Evolutionary conservation across 1,284 basidiomycete species (phyloP), one percentile per base, ranked within the genome.

Genomic region (Malassezia pachydermatis): DNA sequence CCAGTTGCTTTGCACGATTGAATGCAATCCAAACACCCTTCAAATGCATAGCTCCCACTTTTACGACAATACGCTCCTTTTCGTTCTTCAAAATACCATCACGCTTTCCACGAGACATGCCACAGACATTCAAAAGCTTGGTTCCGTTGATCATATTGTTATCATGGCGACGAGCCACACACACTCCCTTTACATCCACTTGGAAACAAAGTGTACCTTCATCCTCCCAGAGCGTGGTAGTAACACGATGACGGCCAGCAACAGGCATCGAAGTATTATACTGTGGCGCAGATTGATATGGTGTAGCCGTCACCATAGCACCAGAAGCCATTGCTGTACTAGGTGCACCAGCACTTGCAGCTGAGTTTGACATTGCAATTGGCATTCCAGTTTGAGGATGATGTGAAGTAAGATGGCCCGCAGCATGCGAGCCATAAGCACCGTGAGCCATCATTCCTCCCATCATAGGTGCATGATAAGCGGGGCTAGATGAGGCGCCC

Each of bases 71-170:
- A n/a, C 68, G 58, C 47, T 68, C 67, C 60, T 70, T 70, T 41
- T 71, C 67, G 49, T 70, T 70, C 44, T 71, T 71, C 30, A 71
- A 51, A 41, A 71, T 70, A 34, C 67, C 67, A 47, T 71, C 68
- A 22, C 68, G 65, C 57, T 71, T 71, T 19, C 68, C 68, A 30
- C 68, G 67, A 25, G 68, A 67, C 68, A 71, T 68, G 41, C 62
- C 62, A 52, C 65, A 68, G 22, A 69, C 67, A 45, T 71, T 71
- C 43, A 71, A 58, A 5, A 71, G 56, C 58, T 71, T 71, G 37
- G 68, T 71, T 34, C 68, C 68, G 53, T 71, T 71, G 55, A 71
- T 65, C 68, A 71, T 71, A 60, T 69, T 68, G 57, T 71, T 71
- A 55, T 71, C 66, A 54, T 66, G 60, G 37, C 68, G 53, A 11